These are phyloP conservation scores for Fusarium sp. DNA, from an alignment of 2,329 filamentous ascomycete genomes.

Conservation along the genomic window DNA sequence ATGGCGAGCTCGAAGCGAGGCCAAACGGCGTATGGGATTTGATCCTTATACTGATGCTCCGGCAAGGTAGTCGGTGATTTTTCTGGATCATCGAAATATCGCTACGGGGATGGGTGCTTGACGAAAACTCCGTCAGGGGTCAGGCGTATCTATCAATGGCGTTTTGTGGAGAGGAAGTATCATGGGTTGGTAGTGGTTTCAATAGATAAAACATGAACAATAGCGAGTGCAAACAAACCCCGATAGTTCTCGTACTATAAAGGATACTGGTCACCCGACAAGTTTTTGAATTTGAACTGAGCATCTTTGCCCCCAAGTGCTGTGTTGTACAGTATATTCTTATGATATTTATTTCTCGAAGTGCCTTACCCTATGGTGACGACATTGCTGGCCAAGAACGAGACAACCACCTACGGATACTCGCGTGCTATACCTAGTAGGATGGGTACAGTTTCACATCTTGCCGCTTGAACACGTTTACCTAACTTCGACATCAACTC, in stretches of 20 bases:
- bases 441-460: conserved; percentile 21
- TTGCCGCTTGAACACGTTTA: conserved; percentile 5
- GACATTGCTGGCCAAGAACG: conserved; percentile 13
- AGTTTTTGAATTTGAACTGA: neutral
- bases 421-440: neutral
- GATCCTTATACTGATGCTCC: conserved; percentile 65
- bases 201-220: neutral
- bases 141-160: neutral
- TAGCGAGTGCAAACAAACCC: neutral
- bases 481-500: neutral
- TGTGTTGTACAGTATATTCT: neutral
- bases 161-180: neutral
- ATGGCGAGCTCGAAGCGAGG: conserved; percentile 58
- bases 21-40: conserved; percentile 64
- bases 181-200: neutral
- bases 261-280: neutral
- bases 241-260: neutral
- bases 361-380: conserved; percentile 30
- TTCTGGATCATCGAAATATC: neutral
- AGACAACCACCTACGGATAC: neutral
- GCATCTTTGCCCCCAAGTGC: neutral
- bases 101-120: neutral
- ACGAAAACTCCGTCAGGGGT: conserved; percentile 10
- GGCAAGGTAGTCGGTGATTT: conserved; percentile 35
- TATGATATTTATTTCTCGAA: neutral